phyloP scores from a whole-genome alignment of 371 early-diverging fungal species.

The Actinomucor elegans region DNA sequence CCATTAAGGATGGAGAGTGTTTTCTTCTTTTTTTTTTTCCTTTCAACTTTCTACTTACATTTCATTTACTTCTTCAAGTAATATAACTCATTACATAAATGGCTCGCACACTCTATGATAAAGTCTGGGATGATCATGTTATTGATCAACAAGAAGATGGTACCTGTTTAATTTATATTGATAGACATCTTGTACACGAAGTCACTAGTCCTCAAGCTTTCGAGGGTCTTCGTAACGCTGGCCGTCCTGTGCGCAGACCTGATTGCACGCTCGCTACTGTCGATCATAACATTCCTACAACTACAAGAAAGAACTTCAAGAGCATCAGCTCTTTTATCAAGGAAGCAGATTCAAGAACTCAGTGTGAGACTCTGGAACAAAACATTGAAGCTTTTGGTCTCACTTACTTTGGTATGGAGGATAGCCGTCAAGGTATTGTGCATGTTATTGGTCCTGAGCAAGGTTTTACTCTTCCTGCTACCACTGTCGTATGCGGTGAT shows the following conservation, averaged over 20 bases:
- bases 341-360: slow-evolving; percentile 61
- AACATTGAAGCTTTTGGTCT: slow-evolving; percentile 65
- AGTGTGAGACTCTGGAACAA: slow-evolving; percentile 65
- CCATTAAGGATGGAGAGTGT: neutral
- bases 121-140: slow-evolving; percentile 51
- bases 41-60: slow-evolving; percentile 13
- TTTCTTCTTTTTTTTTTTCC: slow-evolving; percentile 7
- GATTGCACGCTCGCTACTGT: slow-evolving; percentile 71
- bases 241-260: slow-evolving; percentile 57
- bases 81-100: slow-evolving; percentile 14
- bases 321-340: slow-evolving; percentile 61
- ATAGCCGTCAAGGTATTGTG: slow-evolving; percentile 70
- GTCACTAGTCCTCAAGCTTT: slow-evolving; percentile 71
- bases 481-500: slow-evolving; percentile 73
- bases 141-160: slow-evolving; percentile 57
- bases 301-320: slow-evolving; percentile 54
- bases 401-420: slow-evolving; percentile 69
- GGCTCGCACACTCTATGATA: slow-evolving; percentile 55
- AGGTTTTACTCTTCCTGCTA: slow-evolving; percentile 72
- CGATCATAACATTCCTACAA: slow-evolving; percentile 75
- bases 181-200: slow-evolving; percentile 71
- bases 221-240: slow-evolving; percentile 64
- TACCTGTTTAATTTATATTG: slow-evolving; percentile 67
- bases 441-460: slow-evolving; percentile 80
- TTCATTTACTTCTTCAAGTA: neutral